These are phyloP conservation scores for Patellifolia procumbens DNA, from an alignment of 179 eudicot genomes.

Conservation along the genomic window DNA sequence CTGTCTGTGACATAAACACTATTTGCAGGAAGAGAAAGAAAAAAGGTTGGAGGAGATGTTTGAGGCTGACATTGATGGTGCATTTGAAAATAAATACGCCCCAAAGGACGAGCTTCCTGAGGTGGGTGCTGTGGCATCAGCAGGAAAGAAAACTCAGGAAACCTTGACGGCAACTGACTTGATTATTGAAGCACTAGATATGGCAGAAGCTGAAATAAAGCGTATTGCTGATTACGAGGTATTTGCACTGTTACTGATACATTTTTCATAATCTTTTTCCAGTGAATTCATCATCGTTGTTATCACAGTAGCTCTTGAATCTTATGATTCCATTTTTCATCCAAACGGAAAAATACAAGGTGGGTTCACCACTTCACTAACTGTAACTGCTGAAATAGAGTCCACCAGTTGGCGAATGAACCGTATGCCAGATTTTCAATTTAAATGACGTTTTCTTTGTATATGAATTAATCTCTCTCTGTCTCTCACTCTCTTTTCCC, in stretches of 20 bases:
- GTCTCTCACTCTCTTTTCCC: background rate
- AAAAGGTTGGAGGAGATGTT: constrained; percentile 95
- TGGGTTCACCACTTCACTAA: background rate
- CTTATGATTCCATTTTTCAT: background rate
- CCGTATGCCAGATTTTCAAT: background rate
- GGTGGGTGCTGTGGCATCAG: constrained; percentile 89
- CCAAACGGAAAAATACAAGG: background rate
- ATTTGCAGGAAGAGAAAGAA: constrained; percentile 91
- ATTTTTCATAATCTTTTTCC: background rate
- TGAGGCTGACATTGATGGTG: constrained; percentile 75
- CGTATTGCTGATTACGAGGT: constrained; percentile 90
- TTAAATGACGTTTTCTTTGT: background rate
- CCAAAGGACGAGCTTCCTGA: constrained; percentile 89
- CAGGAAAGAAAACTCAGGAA: constrained; percentile 94
- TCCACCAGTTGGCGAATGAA: background rate
- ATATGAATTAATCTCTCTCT: no score
- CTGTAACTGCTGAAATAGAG: background rate
- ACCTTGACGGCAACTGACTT: constrained; percentile 79
- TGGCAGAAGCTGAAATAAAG: constrained; percentile 76
- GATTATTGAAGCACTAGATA: constrained; percentile 88
- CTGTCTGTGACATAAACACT: constrained; percentile 2
- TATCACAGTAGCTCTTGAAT: background rate
- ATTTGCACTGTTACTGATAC: background rate
- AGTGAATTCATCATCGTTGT: background rate
- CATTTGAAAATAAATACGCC: constrained; percentile 58